phyloP scores from a whole-genome alignment of 2,329 filamentous ascomycete genomes.

The Thielaviopsis ethacetica region DNA sequence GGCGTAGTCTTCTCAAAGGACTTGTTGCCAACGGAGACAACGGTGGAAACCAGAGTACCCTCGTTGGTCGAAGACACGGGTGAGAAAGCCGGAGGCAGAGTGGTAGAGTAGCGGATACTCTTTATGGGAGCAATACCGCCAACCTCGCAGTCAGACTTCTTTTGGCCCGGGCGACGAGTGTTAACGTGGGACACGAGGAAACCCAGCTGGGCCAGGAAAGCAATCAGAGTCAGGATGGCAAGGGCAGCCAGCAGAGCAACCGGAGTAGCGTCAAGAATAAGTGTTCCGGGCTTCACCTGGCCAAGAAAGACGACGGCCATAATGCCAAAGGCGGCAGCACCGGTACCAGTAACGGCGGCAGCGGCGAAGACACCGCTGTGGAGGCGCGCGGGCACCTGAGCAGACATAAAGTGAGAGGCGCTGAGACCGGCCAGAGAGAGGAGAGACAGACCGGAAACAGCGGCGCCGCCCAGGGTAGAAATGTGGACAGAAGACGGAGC shows the following conservation, averaged over 20 bases:
- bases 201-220: conserved; percentile 7
- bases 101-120: conserved; percentile 10
- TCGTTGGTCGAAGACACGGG: conserved; percentile 1
- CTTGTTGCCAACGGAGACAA: conserved; percentile 4
- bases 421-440: conserved; percentile 4
- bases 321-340: conserved; percentile 5
- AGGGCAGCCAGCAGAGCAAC: conserved; percentile 4
- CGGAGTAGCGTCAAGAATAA: conserved; percentile 1
- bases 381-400: neutral
- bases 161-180: conserved; percentile 1
- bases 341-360: conserved; percentile 1
- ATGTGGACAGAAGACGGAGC: conserved; percentile 7
- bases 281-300: neutral
- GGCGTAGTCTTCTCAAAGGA: neutral
- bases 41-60: neutral
- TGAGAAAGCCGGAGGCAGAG: conserved; percentile 6
- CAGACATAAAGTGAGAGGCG: neutral
- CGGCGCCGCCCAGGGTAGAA: conserved; percentile 5
- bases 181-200: conserved; percentile 6
- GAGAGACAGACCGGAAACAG: conserved; percentile 6
- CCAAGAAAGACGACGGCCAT: conserved; percentile 9
- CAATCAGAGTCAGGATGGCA: conserved; percentile 4
- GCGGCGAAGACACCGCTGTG: conserved; percentile 7
- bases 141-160: conserved; percentile 4
- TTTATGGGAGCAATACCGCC: conserved; percentile 6